Evolutionary conservation across 163 green algal genomes (phyloP), one percentile per base, ranked within the genome.

Genomic region (Smithsoniella earleae): DNA sequence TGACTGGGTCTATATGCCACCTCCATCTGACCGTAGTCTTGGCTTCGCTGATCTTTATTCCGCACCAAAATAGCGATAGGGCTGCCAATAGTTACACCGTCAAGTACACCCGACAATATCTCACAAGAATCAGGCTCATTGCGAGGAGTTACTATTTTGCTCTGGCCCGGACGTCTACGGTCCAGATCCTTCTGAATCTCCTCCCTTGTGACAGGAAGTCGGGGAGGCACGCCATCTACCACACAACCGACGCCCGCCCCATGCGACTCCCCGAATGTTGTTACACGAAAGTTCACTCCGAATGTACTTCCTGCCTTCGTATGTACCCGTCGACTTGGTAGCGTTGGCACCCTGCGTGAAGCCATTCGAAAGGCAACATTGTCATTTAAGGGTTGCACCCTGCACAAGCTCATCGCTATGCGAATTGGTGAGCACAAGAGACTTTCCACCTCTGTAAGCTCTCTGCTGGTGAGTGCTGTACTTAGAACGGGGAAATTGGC

Each of bases 11-110:
- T 76, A 80, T 99, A 99, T 1, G 91, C 90, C 27, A 95, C 84
- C 72, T 83, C 79, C 88, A 99, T 98, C 79, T 99, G 92, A n/a
- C 49, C 86, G 83, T 98, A 98, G 81, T 98, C 93, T 31, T 87
- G 66, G 0, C 75, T 89, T 66, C 86, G 84, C 80, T 98, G 93
- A 80, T 98, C 91, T 74, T 95, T 96, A 86, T 99, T 99, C 62
- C 88, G 88, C n/a, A 98, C 94, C 16, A 97, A 74, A 36, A 99
- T 87, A 20, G 86, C 88, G 66, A 99, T 96, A 46, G 95, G 95
- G 1, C 87, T 93, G 40, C 95, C 95, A 30, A 97, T 82, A 3
- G 92, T 96, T 13, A 90, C 74, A 3, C 88, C 88, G 62, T 91
- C 83, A 0, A 52, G 30, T 52, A 76, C 46, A 40, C 91, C 91